Evolutionary conservation across 176 grass and related monocot genomes (phyloP).

Genomic region (Themeda triandra): DNA sequence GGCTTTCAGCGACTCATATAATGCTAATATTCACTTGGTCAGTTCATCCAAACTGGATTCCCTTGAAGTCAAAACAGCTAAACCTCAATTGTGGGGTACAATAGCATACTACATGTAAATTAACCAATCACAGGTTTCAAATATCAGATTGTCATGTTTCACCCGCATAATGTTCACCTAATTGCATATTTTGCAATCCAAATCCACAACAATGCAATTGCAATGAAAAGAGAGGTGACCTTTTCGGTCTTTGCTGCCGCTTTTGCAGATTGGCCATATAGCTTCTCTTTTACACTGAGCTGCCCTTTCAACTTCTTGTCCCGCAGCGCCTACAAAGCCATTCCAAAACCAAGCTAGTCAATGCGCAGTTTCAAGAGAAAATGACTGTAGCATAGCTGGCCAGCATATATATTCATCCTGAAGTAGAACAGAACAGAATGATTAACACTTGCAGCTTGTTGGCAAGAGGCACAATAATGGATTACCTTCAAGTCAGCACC

Average conservation of each 20-base stretch:
- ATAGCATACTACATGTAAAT: background rate
- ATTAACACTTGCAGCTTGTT: background rate
- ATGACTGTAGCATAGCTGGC: background rate
- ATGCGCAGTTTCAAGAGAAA: background rate
- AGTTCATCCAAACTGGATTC: background rate
- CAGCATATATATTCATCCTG: background rate
- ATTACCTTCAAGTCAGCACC: constrained; percentile 59
- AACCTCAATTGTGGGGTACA: background rate
- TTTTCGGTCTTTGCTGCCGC: constrained; percentile 74
- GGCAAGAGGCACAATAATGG: constrained; percentile 4
- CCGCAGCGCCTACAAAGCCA: constrained; percentile 40
- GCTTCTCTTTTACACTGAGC: constrained; percentile 66
- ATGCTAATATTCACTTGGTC: background rate
- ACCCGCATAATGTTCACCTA: background rate
- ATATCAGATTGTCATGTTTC: background rate
- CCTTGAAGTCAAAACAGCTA: background rate
- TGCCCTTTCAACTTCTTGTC: constrained; percentile 87
- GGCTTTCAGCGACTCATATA: background rate
- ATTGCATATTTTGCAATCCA: background rate
- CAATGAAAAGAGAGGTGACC: constrained; percentile 23
- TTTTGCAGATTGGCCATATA: constrained; percentile 72
- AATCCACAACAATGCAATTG: background rate
- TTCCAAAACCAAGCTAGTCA: constrained; percentile 19
- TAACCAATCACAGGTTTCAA: background rate
- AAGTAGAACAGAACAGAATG: background rate